A percentile compares a stretch with the other conserved stretches of the same genome.
These are phyloP conservation scores for Capsicum chinense DNA, from an alignment of 257 asterid genomes.

Conservation along the genomic window DNA sequence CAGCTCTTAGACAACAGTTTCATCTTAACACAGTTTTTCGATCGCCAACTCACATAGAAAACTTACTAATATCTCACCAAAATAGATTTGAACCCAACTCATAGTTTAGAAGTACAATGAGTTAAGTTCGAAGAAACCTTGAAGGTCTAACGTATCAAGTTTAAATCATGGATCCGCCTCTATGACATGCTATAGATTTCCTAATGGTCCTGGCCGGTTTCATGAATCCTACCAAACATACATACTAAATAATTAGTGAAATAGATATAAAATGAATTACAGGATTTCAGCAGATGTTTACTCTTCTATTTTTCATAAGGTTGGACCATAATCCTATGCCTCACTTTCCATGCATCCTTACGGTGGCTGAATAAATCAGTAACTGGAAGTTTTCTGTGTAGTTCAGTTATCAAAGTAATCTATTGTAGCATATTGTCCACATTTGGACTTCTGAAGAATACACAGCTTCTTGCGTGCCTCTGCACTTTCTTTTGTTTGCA, in stretches of 20 bases:
- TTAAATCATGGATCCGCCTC: background rate
- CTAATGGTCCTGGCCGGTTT: background rate
- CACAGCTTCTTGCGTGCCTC: background rate
- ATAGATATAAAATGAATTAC: background rate
- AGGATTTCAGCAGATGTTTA: background rate
- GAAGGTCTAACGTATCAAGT: background rate
- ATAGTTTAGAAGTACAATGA: background rate
- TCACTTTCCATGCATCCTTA: constrained; percentile 11
- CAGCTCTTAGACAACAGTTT: background rate
- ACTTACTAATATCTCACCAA: background rate
- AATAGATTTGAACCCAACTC: background rate
- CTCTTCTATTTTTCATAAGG: background rate
- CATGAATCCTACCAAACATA: background rate
- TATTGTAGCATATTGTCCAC: background rate
- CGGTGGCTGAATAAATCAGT: background rate
- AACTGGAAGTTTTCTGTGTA: background rate
- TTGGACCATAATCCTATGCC: background rate
- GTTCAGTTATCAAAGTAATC: background rate
- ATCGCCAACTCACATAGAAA: background rate
- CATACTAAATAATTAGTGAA: background rate
- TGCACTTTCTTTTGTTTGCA: background rate
- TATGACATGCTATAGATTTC: background rate
- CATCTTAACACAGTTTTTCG: background rate
- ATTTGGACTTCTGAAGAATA: constrained; percentile 3
- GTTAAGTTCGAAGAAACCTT: background rate